Conservation (phyloP, 495 filamentous ascomycete genomes). For the Friedmanniomyces endolithicus region DNA sequence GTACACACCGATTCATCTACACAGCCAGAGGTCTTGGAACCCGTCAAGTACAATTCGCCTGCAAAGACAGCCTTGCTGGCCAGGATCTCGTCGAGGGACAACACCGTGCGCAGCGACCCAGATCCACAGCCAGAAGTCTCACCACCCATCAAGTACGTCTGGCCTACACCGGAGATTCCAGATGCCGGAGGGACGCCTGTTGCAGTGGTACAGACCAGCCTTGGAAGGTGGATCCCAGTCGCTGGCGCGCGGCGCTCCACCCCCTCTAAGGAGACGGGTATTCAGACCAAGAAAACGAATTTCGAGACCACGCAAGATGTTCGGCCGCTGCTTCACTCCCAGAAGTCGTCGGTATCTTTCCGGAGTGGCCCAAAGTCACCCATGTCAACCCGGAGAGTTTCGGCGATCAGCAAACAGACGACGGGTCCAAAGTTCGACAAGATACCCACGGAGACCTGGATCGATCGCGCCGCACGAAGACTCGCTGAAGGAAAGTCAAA, state of each 20-base stretch:
- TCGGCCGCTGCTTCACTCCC: not conserved
- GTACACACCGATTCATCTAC: no score
- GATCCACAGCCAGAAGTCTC: no score
- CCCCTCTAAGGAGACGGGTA: not conserved
- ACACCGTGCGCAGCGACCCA: no score
- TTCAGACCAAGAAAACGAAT: no score
- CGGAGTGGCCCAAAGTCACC: not conserved
- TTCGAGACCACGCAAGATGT: not conserved
- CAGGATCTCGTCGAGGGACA: no score
- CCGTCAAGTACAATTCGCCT: no score
- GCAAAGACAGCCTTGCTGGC: no score
- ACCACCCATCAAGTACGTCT: no score
- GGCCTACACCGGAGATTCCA: no score
- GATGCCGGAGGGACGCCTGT: no score
- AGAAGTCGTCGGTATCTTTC: not conserved
- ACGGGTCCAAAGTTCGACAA: not conserved
- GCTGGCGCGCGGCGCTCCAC: not conserved
- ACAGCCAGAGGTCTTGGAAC: no score
- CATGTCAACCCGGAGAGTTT: not conserved
- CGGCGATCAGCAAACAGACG: not conserved
- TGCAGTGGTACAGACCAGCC: no score
- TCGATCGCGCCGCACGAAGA: not conserved
- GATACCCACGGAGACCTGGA: not conserved
- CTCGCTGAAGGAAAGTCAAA: not conserved
- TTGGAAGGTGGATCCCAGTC: not conserved